Base-by-base conservation (phyloP, 2,329 filamentous ascomycete species). In the Calonectria honghensis region DNA sequence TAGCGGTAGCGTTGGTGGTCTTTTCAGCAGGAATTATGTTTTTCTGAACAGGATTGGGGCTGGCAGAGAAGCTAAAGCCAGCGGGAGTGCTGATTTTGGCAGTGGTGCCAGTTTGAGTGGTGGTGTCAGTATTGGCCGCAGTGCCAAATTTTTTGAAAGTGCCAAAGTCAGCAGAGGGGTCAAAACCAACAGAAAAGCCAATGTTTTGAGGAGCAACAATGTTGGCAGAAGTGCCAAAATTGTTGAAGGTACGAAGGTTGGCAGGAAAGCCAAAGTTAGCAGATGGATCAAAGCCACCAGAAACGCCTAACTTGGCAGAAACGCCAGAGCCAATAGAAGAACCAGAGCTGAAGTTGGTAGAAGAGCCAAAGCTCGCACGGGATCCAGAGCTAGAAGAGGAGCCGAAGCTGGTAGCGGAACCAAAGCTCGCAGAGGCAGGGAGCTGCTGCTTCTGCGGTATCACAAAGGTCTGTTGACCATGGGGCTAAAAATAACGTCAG, bases 361-460 rank as follows among this genome's bases (percentile, higher is more conserved):
- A 57, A 57, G 52, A 57, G 6, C 52, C 31, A 57, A 57, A 35
- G 31, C 52, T 57, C 6, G 45, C 45, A 24, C n/a, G n/a, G n/a
- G 52, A 57, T 13, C 29, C 31, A 10, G 14, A 57, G 29, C 16
- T 32, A 35, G 16, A 32, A 20, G 31, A 35, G 31, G 52, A 57
- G 5, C 27, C 51, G 2, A 31, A 11, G 27, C 51, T 32, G 2
- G 57, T 20, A 11, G 57, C 10, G 35, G 57, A 61, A 27, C 57
- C 57, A 63, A 20, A 63, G 24, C 37, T 41, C 2, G 11, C 18
- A 63, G 57, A 63, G 10, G 57, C 57, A 29, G 37, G 24, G 57
- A 29, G 24, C 24, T 29, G 39, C 32, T 37, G 35, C 4, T 24
- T 27, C 32, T 63, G 35, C 24, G 35, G 35, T 24, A 20, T 27